These are phyloP conservation scores for Aspergillus pseudoterreus DNA, from an alignment of 2,329 filamentous ascomycete species.

Conservation along the genomic window DNA sequence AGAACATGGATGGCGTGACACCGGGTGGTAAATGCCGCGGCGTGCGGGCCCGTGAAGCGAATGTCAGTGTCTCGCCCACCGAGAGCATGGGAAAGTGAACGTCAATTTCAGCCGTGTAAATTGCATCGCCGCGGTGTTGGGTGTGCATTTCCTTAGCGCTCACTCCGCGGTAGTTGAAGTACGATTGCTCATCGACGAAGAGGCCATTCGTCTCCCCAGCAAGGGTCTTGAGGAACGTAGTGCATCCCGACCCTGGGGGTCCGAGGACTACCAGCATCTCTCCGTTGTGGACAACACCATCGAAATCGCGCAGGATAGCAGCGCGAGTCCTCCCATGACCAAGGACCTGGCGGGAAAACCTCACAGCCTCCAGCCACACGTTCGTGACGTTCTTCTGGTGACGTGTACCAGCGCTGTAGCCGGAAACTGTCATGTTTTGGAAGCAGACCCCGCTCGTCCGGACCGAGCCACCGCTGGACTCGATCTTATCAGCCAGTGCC, in stretches of 20 bases:
- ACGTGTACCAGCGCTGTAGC: too few relatives aligned
- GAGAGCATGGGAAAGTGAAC: constrained; percentile 57
- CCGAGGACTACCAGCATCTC: constrained; percentile 50
- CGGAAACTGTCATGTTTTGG: too few relatives aligned
- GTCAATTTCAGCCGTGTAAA: neutral
- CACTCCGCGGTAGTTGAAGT: constrained; percentile 67
- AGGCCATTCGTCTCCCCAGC: constrained; percentile 76
- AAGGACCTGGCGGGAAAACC: too few relatives aligned
- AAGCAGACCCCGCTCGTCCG: too few relatives aligned
- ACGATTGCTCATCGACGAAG: constrained; percentile 61
- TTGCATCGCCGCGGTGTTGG: neutral
- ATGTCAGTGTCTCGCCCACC: constrained; percentile 72
- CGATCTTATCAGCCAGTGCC: too few relatives aligned
- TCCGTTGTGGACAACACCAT: constrained; percentile 52
- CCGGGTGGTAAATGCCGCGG: constrained; percentile 21
- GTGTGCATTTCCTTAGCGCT: constrained; percentile 76
- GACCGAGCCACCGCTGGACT: too few relatives aligned
- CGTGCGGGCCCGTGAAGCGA: constrained; percentile 63
- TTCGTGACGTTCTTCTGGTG: too few relatives aligned
- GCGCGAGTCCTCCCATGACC: too few relatives aligned
- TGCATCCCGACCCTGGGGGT: constrained; percentile 51
- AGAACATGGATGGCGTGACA: neutral
- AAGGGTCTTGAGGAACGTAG: constrained; percentile 75
- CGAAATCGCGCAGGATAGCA: constrained; percentile 47
- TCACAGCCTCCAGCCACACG: too few relatives aligned